Percentiles rank a stretch among this genome's conserved stretches.
Evolutionary conservation across 176 grass and related monocot genomes (phyloP).

Genomic region (Carex myosuroides): DNA sequence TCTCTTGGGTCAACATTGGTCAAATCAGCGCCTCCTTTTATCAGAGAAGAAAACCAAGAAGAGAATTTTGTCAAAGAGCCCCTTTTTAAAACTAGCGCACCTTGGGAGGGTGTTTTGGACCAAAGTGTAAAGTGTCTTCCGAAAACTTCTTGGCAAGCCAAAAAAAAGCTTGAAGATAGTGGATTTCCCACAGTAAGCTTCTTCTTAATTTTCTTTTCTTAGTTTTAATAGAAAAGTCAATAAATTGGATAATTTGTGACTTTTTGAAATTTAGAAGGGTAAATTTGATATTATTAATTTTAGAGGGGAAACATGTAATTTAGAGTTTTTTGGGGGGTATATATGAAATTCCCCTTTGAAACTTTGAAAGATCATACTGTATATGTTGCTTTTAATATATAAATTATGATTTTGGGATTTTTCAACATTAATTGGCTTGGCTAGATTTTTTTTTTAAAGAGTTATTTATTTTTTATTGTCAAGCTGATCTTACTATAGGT

Average conservation of each 20-base stretch:
- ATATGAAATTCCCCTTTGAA: no score
- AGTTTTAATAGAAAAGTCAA: no score
- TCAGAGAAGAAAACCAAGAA: slow-evolving; percentile 4
- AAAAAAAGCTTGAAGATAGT: slow-evolving; percentile 52
- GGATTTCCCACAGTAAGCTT: slow-evolving; percentile 74
- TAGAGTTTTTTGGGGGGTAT: no score
- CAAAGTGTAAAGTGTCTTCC: slow-evolving; percentile 50
- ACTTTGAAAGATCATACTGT: not conserved
- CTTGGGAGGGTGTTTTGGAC: slow-evolving; percentile 46
- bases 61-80: slow-evolving; percentile 18
- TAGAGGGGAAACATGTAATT: no score
- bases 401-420: not conserved
- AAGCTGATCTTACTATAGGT: not conserved
- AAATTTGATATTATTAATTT: no score
- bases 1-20: not conserved
- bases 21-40: not conserved
- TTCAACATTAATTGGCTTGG: not conserved
- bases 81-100: slow-evolving; percentile 21
- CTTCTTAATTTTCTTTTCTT: not conserved
- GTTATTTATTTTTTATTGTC: not conserved
- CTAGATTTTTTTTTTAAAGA: not conserved
- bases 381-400: slow-evolving; percentile 8
- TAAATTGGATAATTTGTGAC: no score
- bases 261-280: no score
- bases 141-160: slow-evolving; percentile 44